phyloP scores from a whole-genome alignment of 192 early-diverging fungal genomes.

The Funneliformis mosseae region DNA sequence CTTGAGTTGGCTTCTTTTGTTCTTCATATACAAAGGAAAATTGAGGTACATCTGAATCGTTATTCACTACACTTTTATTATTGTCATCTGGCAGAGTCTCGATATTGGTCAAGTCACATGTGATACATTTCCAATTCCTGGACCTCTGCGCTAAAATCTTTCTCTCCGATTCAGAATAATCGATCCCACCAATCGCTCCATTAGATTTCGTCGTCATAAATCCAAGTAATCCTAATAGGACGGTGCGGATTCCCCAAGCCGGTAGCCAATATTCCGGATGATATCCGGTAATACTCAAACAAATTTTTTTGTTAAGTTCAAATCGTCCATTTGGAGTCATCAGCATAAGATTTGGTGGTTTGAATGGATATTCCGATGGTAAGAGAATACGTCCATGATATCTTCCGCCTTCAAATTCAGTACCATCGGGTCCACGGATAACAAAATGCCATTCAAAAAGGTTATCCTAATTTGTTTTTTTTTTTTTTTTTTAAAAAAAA shows the following conservation, averaged over 20 bases:
- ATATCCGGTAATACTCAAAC: slow-evolving; percentile 89
- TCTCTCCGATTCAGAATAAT: slow-evolving; percentile 28
- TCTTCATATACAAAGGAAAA: slow-evolving; percentile 31
- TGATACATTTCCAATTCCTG: slow-evolving; percentile 16
- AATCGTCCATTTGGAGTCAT: slow-evolving; percentile 87
- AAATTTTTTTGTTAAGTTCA: slow-evolving; percentile 92
- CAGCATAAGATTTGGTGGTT: slow-evolving; percentile 79
- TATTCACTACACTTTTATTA: neutral
- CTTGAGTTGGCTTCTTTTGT: neutral
- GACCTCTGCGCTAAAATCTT: slow-evolving; percentile 25
- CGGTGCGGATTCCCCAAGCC: slow-evolving; percentile 94
- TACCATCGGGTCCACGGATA: slow-evolving; percentile 81
- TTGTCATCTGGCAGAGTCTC: slow-evolving; percentile 16
- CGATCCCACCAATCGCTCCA: slow-evolving; percentile 33
- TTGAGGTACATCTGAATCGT: neutral
- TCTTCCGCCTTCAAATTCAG: slow-evolving; percentile 82
- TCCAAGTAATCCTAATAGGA: slow-evolving; percentile 82
- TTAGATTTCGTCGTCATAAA: slow-evolving; percentile 81
- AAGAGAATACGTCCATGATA: slow-evolving; percentile 93
- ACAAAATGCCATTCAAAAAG: slow-evolving; percentile 99
- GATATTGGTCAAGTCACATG: slow-evolving; percentile 23
- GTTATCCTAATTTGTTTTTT: slow-evolving; percentile 64
- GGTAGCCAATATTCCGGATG: slow-evolving; percentile 97
- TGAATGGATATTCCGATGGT: slow-evolving; percentile 96
- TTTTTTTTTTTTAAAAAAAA: neutral